These are phyloP conservation scores for Parascedosporium putredinis DNA, from an alignment of 2,329 filamentous ascomycete genomes.

Conservation along the genomic window DNA sequence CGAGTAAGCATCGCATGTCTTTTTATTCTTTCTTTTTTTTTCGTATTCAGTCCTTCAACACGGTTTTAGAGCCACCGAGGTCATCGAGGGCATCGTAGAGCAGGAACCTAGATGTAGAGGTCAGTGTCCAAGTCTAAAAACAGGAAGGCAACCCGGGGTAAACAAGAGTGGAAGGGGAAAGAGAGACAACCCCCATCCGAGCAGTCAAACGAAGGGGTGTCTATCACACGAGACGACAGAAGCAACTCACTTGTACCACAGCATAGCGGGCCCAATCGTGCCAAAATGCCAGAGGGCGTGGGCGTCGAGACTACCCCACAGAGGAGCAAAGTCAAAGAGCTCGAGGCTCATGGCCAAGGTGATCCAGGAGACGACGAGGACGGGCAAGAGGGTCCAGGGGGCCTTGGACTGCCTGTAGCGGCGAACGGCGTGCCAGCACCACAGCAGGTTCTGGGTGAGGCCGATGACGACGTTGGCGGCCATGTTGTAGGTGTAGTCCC, in stretches of 20 bases:
- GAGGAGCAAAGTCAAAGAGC: conserved; percentile 83
- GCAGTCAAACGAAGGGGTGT: neutral
- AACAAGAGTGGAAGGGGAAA: conserved; percentile 14
- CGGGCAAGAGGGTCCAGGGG: conserved; percentile 80
- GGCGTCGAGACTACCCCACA: conserved; percentile 74
- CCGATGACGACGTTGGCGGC: conserved; percentile 80
- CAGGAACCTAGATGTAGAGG: conserved; percentile 55
- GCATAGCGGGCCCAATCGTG: conserved; percentile 74
- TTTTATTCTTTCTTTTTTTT: no score
- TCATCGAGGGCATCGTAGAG: conserved; percentile 79
- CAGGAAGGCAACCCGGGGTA: neutral
- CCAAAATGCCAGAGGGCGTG: conserved; percentile 94
- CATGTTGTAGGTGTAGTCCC: conserved; percentile 99
- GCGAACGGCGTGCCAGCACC: conserved; percentile 72
- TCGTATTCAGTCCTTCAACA: conserved; percentile 31
- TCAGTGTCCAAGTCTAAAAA: neutral
- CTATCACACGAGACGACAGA: conserved; percentile 6
- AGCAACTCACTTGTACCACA: conserved; percentile 84
- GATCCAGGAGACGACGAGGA: conserved; percentile 84
- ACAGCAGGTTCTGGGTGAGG: conserved; percentile 68
- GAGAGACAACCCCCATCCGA: neutral
- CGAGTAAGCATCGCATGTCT: no score
- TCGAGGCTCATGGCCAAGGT: conserved; percentile 92
- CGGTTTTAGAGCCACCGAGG: conserved; percentile 54
- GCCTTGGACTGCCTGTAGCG: conserved; percentile 62